These are phyloP conservation scores for Coniella lustricola DNA, from an alignment of 2,329 filamentous ascomycete species.

Conservation along the genomic window DNA sequence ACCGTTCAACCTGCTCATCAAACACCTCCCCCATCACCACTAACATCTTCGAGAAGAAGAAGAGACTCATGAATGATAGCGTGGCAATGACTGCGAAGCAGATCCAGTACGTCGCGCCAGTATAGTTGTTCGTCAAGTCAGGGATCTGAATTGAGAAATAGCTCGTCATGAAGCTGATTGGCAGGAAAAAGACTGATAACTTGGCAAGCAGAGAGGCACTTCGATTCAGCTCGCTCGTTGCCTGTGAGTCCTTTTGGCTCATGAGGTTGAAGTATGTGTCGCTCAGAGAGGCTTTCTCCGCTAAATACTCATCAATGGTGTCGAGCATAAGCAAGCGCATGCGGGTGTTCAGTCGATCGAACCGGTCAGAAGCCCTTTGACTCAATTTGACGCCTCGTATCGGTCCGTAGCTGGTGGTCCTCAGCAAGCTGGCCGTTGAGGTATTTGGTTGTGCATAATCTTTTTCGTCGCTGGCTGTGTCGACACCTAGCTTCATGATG, in stretches of 20 bases:
- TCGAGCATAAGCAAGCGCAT: constrained; percentile 54
- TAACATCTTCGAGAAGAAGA: constrained; percentile 42
- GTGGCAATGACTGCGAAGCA: constrained; percentile 57
- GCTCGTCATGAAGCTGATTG: constrained; percentile 65
- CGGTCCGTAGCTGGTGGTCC: background rate
- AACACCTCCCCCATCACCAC: constrained; percentile 39
- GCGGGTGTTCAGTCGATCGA: constrained; percentile 51
- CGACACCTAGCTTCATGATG: constrained; percentile 41
- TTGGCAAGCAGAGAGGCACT: constrained; percentile 68
- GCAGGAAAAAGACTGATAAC: constrained; percentile 67
- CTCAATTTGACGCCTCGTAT: constrained; percentile 26
- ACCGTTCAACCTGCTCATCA: constrained; percentile 25
- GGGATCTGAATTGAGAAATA: constrained; percentile 65
- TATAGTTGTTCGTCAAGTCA: constrained; percentile 50
- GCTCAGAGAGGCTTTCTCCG: constrained; percentile 64
- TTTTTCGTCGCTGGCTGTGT: constrained; percentile 12
- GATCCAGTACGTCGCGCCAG: constrained; percentile 58
- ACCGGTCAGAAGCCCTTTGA: constrained; percentile 46
- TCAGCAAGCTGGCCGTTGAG: background rate
- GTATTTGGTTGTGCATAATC: background rate
- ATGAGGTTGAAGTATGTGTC: constrained; percentile 73
- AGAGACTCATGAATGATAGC: constrained; percentile 50
- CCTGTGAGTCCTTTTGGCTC: constrained; percentile 65
- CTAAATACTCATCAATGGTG: constrained; percentile 55
- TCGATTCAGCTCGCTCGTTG: constrained; percentile 63